phyloP scores from a whole-genome alignment of 208 protist genomes.

The Naegleria lovaniensis region DNA sequence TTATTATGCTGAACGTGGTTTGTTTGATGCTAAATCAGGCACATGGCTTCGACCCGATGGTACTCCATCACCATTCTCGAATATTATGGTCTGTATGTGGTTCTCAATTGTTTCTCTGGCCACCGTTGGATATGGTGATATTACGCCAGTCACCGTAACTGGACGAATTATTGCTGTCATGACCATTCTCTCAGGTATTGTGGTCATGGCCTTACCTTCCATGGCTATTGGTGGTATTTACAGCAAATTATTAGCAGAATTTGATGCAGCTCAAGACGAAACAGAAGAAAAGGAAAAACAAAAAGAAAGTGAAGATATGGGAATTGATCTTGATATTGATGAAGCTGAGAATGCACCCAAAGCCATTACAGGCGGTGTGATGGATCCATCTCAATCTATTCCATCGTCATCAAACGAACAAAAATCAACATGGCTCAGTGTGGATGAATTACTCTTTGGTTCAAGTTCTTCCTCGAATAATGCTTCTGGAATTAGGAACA shows the following conservation, averaged over 20 bases:
- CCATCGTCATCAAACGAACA: not conserved
- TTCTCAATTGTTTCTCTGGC: not conserved
- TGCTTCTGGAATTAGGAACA: not conserved
- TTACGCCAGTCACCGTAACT: not conserved
- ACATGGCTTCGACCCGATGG: not conserved
- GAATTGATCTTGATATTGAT: not conserved
- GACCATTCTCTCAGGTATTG: not conserved
- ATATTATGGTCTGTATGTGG: constrained; percentile 23
- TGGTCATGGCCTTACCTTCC: not conserved
- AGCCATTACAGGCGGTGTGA: too few species aligned
- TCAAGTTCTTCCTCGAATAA: not conserved
- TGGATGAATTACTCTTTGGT: not conserved
- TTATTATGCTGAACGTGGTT: constrained; percentile 36
- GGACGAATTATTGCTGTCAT: not conserved
- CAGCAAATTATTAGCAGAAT: not conserved
- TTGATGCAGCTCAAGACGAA: not conserved
- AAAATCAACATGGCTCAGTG: not conserved
- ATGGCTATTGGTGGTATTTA: not conserved
- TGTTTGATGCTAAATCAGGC: not conserved
- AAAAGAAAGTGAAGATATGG: not conserved
- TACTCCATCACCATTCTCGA: constrained; percentile 13
- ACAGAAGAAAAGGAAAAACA: not conserved
- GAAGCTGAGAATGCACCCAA: not conserved
- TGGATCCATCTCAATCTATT: too few species aligned
- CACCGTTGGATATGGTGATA: constrained; percentile 6